A percentile compares a stretch with the other conserved stretches of the same genome.
Evolutionary conservation across 2,329 filamentous ascomycete species (phyloP).

Genomic region (Penicillium sp.): DNA sequence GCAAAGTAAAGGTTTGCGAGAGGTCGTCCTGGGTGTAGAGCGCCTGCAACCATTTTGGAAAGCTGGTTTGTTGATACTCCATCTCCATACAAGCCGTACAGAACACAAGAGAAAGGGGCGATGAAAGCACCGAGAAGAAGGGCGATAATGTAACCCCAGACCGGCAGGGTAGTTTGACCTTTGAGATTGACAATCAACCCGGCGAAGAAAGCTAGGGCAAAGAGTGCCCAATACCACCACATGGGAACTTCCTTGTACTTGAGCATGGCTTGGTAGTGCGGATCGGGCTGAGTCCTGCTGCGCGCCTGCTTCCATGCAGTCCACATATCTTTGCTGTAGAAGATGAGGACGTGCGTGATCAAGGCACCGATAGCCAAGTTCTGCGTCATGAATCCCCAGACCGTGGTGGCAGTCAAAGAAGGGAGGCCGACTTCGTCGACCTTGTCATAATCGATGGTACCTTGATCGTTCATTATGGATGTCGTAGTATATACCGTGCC

Average conservation of each 20-base stretch:
- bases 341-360: constrained; percentile 23
- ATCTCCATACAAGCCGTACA: constrained; percentile 20
- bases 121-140: constrained; percentile 43
- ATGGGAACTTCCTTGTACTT: constrained; percentile 28
- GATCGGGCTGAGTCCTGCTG: constrained; percentile 18
- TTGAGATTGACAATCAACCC: constrained; percentile 46
- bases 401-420: constrained; percentile 23
- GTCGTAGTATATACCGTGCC: constrained; percentile 21
- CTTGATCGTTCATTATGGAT: constrained; percentile 20
- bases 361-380: constrained; percentile 25
- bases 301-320: constrained; percentile 21
- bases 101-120: constrained; percentile 41
- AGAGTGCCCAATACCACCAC: constrained; percentile 47
- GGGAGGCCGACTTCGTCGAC: constrained; percentile 25
- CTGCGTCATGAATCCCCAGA: constrained; percentile 24
- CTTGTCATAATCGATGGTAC: constrained; percentile 25
- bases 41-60: constrained; percentile 26
- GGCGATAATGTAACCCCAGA: constrained; percentile 48
- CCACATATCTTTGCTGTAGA: constrained; percentile 23
- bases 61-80: constrained; percentile 21
- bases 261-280: constrained; percentile 23
- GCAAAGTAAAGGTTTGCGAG: constrained; percentile 26
- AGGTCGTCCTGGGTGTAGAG: constrained; percentile 22
- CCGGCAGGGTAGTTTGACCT: constrained; percentile 46
- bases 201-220: constrained; percentile 45